Base-by-base conservation (phyloP, 1,284 basidiomycete species). In the Megacollybia platyphylla region DNA sequence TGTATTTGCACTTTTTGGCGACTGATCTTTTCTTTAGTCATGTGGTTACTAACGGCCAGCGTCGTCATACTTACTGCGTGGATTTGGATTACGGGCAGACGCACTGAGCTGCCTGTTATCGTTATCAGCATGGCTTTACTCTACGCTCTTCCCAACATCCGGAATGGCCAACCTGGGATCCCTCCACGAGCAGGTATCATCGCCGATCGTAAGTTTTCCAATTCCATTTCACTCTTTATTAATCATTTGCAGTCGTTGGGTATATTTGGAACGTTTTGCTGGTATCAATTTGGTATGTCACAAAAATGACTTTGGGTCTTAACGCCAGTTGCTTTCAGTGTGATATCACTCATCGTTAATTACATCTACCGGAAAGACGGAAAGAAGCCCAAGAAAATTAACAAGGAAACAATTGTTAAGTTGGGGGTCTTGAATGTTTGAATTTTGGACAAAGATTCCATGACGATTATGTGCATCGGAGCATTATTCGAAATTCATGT, bases 11-110 rank as follows among this genome's bases (percentile, higher is more conserved):
- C 11, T 4, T 20, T 37, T 37, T 4, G 2, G 18, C 2, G 3
- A 37, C 36, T 37, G 10, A 37, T 10, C 4, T 13, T 37, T 11
- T 2, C n/a, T 37, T 37, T 20, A 47, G 46, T 44, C 17, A 47
- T 47, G 46, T 47, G 46, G 46, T 41, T 41, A 29, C 39, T 47
- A 7, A 47, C 41, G 24, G 29, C 39, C 36, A 27, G 26, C 1
- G 35, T 47, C 11, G 43, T 47, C 46, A 39, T 47, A 6, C 32
- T 43, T 11, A 43, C 46, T n/a, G 43, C 40, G 40, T 47, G 41
- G 0, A 36, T 47, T 2, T 47, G 18, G 17, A 40, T 47, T 26
- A 39, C 37, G 5, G 46, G 41, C 15, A 17, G 24, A 24, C 43
- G 43, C 4, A 40, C 28, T 11, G 45, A 46, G 5, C 29, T 32